These are phyloP conservation scores for Pythium grandisporangium DNA, from an alignment of 352 stramenopile genomes.

Conservation along the genomic window DNA sequence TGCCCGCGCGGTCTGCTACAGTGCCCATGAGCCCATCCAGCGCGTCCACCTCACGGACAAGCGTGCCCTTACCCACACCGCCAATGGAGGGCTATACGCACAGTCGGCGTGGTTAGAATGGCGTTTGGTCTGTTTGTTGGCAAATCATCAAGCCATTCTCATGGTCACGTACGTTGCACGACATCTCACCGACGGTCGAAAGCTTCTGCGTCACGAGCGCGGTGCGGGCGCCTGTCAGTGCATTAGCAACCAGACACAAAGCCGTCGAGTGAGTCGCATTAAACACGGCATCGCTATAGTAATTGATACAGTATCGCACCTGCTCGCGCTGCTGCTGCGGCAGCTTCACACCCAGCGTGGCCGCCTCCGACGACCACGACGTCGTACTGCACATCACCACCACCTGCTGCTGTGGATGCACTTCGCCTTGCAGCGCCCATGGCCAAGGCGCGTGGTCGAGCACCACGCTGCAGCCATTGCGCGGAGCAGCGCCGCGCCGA, in stretches of 20 bases:
- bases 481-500: too few species aligned
- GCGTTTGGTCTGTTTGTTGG: too few species aligned
- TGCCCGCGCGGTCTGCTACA: constrained; percentile 91
- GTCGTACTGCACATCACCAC: constrained; percentile 45
- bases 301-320: constrained; percentile 5
- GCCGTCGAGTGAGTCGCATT: too few species aligned
- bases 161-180: constrained; percentile 90
- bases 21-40: constrained; percentile 96
- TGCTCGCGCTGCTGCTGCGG: constrained; percentile 77
- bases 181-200: constrained; percentile 96
- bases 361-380: constrained; percentile 89
- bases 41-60: constrained; percentile 97
- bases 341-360: constrained; percentile 89
- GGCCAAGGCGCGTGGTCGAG: too few species aligned
- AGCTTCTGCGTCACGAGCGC: constrained; percentile 94
- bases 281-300: too few species aligned
- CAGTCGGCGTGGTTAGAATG: background rate
- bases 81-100: constrained; percentile 90
- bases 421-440: too few species aligned
- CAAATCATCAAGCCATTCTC: background rate
- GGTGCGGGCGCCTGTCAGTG: constrained; percentile 87
- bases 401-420: too few species aligned
- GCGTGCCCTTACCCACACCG: constrained; percentile 97
- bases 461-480: too few species aligned
- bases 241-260: too few species aligned